Evolutionary conservation across 2,329 filamentous ascomycete genomes (phyloP), one percentile per base, ranked within the genome.

Genomic region (Zopfia rhizophila): DNA sequence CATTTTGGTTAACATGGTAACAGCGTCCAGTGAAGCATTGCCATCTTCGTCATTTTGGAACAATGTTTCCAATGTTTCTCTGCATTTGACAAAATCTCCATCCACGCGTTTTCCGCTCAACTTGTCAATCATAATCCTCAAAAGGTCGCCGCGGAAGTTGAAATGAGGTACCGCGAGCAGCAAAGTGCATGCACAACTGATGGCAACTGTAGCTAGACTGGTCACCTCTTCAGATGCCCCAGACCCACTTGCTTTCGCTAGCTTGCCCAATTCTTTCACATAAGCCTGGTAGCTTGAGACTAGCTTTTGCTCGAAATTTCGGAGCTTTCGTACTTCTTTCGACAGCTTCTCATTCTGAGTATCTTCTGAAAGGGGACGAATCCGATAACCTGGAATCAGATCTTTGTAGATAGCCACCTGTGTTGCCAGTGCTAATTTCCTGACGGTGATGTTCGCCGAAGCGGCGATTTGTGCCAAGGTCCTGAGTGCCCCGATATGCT

Each of bases 371-470:
- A 91, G 77, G 1, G 91, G 89, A 13, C 94, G 87, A 76, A 99
- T 97, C 50, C 94, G 83, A 70, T 99, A 99, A 16, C 94, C 94
- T 0, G 94, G 94, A 48, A 99, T 97, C 33, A 97, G 83, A 72
- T 97, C 94, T 70, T 93, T 96, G 79, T 93, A 99, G 10, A 97
- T 85, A 0, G 92, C 84, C 68, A 94, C 82, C 72, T 97, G 92
- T 16, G 94, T 91, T 35, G 87, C 89, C 54, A 99, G 77, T 5
- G 89, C 87, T 50, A 99, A 80, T 72, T 96, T 96, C 75, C 90
- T 87, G 39, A 99, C 86, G 2, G 88, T 86, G 11, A 82, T 72
- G 52, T 92, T 85, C 11, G 79, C 78, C 6, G 88, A 87, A 42
- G 86, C 79, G 14, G 87, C 87, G 57, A 96, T 83, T 61, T 88